Conservation (phyloP, 129 eudicot genomes). For the Saussurea involucrata region DNA sequence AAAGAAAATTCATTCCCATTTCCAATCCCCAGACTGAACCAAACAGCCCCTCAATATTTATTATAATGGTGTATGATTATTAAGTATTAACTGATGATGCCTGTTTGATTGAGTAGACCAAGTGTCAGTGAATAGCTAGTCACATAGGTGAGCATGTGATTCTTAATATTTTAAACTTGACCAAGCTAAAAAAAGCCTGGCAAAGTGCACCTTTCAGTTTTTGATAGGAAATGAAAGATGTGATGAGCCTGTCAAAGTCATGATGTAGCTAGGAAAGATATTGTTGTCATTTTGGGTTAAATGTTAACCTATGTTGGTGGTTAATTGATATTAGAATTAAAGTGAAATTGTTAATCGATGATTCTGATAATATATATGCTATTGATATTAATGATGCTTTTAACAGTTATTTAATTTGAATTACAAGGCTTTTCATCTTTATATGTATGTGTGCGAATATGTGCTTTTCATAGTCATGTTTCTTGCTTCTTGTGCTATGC, state of each 20-base stretch:
- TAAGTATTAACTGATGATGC: not conserved
- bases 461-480: not conserved
- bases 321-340: not conserved
- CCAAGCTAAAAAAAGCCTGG: not conserved
- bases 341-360: not conserved
- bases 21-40: too few species aligned
- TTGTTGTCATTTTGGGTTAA: too few species aligned
- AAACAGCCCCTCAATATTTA: too few species aligned
- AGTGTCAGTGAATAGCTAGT: not conserved
- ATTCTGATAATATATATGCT: not conserved
- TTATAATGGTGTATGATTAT: too few species aligned
- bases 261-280: not conserved
- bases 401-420: not conserved
- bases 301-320: too few species aligned
- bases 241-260: not conserved
- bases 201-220: not conserved
- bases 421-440: not conserved
- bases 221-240: not conserved
- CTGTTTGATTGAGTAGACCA: not conserved
- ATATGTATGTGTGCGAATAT: too few species aligned
- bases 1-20: too few species aligned
- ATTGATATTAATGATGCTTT: not conserved
- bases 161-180: not conserved
- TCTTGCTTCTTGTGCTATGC: too few species aligned
- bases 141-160: not conserved